Evolutionary conservation across 208 protist species (phyloP).

Genomic region (Crithidia bombi): DNA sequence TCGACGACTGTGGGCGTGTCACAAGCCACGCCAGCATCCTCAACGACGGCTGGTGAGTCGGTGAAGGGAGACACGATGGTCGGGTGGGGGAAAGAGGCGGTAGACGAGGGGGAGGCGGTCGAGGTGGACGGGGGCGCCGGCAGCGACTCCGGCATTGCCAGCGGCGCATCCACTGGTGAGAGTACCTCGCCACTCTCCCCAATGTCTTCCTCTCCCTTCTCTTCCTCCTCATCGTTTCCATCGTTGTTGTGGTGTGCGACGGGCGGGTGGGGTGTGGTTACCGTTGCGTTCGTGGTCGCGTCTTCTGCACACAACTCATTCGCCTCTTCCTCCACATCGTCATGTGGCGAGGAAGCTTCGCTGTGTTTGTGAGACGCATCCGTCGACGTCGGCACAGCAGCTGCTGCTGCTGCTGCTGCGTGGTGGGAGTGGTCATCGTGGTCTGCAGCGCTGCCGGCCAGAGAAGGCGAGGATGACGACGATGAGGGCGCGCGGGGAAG

Average conservation of each 20-base stretch:
- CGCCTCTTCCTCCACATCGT: no score
- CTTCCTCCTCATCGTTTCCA: background rate
- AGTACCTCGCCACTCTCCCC: background rate
- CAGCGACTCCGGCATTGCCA: constrained; percentile 21
- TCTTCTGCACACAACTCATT: no score
- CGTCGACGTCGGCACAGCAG: background rate
- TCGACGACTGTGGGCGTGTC: constrained; percentile 19
- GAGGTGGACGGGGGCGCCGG: constrained; percentile 7
- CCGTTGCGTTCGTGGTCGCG: no score
- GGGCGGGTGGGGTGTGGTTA: no score
- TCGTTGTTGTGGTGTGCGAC: background rate
- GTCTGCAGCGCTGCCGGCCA: background rate
- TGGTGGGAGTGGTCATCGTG: background rate
- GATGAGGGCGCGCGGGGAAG: constrained; percentile 16
- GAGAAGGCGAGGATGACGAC: constrained; percentile 2
- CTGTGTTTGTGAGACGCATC: no score
- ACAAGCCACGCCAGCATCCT: background rate
- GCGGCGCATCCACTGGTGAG: constrained; percentile 24
- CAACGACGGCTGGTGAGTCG: background rate
- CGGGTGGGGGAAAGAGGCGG: background rate
- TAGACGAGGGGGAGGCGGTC: constrained; percentile 1
- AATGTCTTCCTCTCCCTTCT: background rate
- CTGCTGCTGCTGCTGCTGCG: background rate
- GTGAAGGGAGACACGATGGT: background rate
- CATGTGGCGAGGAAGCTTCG: no score